A percentile compares a stretch with the other conserved stretches of the same genome.
Conservation (phyloP, 2,329 filamentous ascomycete genomes). For the Tolypocladium endophyticum region DNA sequence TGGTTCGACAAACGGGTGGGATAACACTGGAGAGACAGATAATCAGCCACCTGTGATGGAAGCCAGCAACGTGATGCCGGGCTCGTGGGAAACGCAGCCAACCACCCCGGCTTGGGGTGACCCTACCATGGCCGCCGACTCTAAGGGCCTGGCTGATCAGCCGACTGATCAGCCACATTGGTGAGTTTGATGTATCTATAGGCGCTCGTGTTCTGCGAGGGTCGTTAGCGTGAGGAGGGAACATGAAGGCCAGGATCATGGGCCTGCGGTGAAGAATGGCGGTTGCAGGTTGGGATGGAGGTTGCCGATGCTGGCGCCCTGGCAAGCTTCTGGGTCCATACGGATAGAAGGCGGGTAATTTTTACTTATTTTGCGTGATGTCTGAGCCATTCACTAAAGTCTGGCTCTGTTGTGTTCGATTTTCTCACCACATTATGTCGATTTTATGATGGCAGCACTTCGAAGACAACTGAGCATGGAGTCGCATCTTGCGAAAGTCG, state of each 20-base stretch:
- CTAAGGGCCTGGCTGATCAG: constrained; percentile 3
- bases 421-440: too few species aligned
- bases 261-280: not conserved
- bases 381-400: not conserved
- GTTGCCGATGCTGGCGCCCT: not conserved
- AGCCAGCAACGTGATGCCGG: constrained; percentile 20
- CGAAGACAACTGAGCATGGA: too few species aligned
- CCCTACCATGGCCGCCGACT: constrained; percentile 18
- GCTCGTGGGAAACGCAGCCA: constrained; percentile 14
- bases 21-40: not conserved
- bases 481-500: too few species aligned
- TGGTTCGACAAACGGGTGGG: not conserved
- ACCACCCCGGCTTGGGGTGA: constrained; percentile 18
- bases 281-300: not conserved
- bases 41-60: not conserved
- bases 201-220: too few species aligned
- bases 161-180: not conserved
- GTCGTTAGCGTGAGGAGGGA: not conserved
- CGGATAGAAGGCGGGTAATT: not conserved
- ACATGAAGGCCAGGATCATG: not conserved
- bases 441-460: too few species aligned
- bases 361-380: not conserved
- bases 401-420: too few species aligned
- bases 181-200: not conserved
- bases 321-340: not conserved